These are phyloP conservation scores for Sclerotinia minor DNA, from an alignment of 2,329 filamentous ascomycete genomes.

Conservation along the genomic window DNA sequence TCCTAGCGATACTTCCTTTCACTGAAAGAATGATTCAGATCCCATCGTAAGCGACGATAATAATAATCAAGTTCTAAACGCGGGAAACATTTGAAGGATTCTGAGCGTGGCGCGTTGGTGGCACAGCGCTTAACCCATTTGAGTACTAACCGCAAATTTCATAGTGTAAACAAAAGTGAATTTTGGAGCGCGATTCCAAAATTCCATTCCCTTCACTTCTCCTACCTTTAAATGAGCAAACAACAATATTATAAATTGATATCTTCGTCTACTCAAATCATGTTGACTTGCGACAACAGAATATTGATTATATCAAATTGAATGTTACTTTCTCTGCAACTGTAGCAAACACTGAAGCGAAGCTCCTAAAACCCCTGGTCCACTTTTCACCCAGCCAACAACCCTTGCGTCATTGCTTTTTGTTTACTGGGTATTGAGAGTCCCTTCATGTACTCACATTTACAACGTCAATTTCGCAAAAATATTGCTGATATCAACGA, in stretches of 20 bases:
- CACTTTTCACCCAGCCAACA: slow-evolving; percentile 23
- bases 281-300: not conserved
- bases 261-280: not conserved
- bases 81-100: not conserved
- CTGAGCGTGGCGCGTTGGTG: slow-evolving; percentile 13
- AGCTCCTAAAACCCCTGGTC: slow-evolving; percentile 5
- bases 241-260: not conserved
- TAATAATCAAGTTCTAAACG: not conserved
- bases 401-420: slow-evolving; percentile 15
- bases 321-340: not conserved
- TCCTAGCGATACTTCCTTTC: not conserved
- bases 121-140: slow-evolving; percentile 16
- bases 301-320: not conserved
- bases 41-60: not conserved
- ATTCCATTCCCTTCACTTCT: not conserved
- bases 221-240: not conserved
- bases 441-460: slow-evolving; percentile 37
- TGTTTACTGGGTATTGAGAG: not conserved
- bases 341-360: slow-evolving; percentile 11
- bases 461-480: slow-evolving; percentile 35
- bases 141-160: slow-evolving; percentile 4
- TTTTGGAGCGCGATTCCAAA: not conserved
- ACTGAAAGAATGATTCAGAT: not conserved
- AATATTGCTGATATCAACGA: slow-evolving; percentile 38
- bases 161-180: slow-evolving; percentile 2